These are phyloP conservation scores for Schizothecium vesticola DNA, from an alignment of 495 filamentous ascomycete genomes.

Conservation along the genomic window DNA sequence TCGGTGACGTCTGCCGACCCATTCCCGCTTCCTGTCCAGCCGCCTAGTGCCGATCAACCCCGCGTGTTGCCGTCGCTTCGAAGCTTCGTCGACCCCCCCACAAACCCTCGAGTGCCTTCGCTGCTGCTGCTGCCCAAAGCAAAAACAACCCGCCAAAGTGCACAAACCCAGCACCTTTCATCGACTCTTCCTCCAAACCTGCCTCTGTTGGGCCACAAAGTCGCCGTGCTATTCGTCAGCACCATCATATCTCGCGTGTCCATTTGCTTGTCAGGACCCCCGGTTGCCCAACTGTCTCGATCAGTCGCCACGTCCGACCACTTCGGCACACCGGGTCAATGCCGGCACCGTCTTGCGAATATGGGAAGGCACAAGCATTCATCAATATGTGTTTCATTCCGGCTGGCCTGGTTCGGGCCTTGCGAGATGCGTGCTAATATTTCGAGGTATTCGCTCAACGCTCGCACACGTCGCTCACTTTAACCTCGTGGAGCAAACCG, in stretches of 20 bases:
- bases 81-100: too few species aligned
- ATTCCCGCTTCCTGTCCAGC: neutral
- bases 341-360: neutral
- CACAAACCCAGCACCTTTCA: neutral
- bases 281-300: neutral
- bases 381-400: neutral
- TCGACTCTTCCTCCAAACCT: neutral
- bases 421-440: slow-evolving; percentile 19
- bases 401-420: neutral
- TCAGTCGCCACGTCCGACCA: neutral
- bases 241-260: neutral
- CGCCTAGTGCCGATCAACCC: neutral
- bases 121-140: neutral
- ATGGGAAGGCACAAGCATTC: neutral
- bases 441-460: slow-evolving; percentile 50
- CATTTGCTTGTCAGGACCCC: neutral
- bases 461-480: slow-evolving; percentile 53
- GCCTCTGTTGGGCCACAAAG: neutral
- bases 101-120: neutral
- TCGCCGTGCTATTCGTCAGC: neutral
- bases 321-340: neutral
- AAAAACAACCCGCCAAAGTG: neutral
- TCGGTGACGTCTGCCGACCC: neutral
- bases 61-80: neutral
- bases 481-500: slow-evolving; percentile 52